Evolutionary conservation across 2,329 filamentous ascomycete species (phyloP).

Genomic region (Sporothrix humicola): DNA sequence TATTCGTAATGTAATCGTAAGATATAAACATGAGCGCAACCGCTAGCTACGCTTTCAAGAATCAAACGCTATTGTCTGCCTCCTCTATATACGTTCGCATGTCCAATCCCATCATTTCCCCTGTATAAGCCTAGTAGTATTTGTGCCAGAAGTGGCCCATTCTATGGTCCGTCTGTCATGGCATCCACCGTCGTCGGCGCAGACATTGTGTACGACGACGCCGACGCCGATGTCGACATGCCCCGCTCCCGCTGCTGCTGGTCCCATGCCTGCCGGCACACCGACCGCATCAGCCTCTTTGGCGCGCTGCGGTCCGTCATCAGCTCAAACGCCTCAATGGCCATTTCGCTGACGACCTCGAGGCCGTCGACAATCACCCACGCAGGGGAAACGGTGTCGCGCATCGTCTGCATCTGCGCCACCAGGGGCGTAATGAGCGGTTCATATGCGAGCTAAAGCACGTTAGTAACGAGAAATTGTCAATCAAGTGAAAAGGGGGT

Average conservation of each 20-base stretch:
- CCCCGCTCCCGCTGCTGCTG: conserved; percentile 44
- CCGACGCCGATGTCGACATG: conserved; percentile 29
- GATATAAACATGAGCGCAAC: background rate
- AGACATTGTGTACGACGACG: conserved; percentile 8
- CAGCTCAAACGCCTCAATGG: conserved; percentile 76
- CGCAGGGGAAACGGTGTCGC: conserved; percentile 58
- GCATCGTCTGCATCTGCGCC: conserved; percentile 63
- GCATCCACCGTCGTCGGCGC: conserved; percentile 11
- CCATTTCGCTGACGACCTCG: conserved; percentile 75
- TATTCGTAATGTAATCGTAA: conserved; percentile 3
- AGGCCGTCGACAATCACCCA: conserved; percentile 77
- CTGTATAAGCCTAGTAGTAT: background rate
- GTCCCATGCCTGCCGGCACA: conserved; percentile 54
- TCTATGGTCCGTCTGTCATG: conserved; percentile 24
- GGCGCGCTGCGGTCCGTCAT: conserved; percentile 76
- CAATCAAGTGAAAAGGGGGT: background rate
- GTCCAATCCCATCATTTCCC: background rate
- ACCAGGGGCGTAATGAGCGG: conserved; percentile 72
- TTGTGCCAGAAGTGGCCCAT: background rate
- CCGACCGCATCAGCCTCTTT: conserved; percentile 68
- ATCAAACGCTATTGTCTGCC: conserved; percentile 2
- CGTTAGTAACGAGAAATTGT: conserved; percentile 8
- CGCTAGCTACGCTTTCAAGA: background rate
- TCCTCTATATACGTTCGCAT: background rate
- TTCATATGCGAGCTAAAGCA: conserved; percentile 66